These are phyloP conservation scores for Lecanicillium sp. DNA, from an alignment of 2,329 filamentous ascomycete genomes.

Conservation along the genomic window DNA sequence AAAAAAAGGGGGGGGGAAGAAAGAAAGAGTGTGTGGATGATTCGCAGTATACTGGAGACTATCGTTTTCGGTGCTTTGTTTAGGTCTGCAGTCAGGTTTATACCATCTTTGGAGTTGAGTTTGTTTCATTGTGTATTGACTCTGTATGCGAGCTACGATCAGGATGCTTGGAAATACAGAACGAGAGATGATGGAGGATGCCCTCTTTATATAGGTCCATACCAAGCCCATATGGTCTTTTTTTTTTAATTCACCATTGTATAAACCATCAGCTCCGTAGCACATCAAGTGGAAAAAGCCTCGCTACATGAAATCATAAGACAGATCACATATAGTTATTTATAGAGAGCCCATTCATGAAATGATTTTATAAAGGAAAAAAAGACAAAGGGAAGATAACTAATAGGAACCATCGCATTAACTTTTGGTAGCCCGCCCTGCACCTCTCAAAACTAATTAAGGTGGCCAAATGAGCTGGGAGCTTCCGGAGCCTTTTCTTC, in stretches of 20 bases:
- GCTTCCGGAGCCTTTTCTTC: slow-evolving; percentile 29
- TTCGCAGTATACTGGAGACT: too few species aligned
- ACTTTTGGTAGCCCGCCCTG: slow-evolving; percentile 32
- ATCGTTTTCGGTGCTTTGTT: too few species aligned
- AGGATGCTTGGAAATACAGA: not conserved
- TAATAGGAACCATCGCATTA: slow-evolving; percentile 28
- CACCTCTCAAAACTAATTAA: slow-evolving; percentile 25
- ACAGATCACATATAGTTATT: not conserved
- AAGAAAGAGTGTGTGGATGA: slow-evolving; percentile 6
- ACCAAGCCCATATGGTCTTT: not conserved
- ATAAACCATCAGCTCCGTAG: too few species aligned
- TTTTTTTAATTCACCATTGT: not conserved
- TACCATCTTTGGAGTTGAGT: slow-evolving; percentile 13
- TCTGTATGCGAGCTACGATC: not conserved
- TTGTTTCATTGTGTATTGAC: not conserved
- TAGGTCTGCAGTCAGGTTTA: slow-evolving; percentile 3
- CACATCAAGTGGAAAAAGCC: too few species aligned
- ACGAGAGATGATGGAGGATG: not conserved
- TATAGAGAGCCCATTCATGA: not conserved
- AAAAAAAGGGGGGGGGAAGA: not conserved
- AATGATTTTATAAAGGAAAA: slow-evolving; percentile 1
- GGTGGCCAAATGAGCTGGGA: slow-evolving; percentile 21
- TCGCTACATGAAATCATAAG: not conserved
- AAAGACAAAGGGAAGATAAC: slow-evolving; percentile 10
- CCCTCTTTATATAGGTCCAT: too few species aligned